Evolutionary conservation across 305 asterid genomes (phyloP).

Genomic region (Withania somnifera): DNA sequence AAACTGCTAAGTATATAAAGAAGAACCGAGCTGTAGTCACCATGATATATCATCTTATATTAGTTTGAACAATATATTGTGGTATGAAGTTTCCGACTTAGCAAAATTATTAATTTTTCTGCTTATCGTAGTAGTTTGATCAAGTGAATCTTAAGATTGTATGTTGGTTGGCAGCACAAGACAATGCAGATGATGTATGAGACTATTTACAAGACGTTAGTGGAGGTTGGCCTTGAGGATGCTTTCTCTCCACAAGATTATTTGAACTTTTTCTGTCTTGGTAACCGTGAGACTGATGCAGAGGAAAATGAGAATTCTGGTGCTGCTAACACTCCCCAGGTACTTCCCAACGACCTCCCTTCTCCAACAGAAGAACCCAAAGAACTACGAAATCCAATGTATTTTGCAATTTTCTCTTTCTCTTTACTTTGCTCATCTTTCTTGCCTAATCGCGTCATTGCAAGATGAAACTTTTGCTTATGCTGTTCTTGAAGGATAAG

Average conservation of each 20-base stretch:
- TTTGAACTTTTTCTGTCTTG: constrained; percentile 70
- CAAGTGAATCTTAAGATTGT: not conserved
- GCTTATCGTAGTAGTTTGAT: not conserved
- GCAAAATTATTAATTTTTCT: not conserved
- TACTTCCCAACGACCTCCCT: constrained; percentile 3
- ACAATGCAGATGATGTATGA: constrained; percentile 87
- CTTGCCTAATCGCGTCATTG: not conserved
- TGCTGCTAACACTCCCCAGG: constrained; percentile 38
- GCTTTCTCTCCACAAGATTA: constrained; percentile 64
- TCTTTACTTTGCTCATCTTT: not conserved
- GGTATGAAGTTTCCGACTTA: not conserved
- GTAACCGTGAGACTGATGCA: constrained; percentile 47
- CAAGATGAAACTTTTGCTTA: constrained; percentile 2
- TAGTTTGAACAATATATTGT: not conserved
- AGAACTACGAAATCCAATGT: not conserved
- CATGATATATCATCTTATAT: not conserved
- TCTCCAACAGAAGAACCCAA: not conserved
- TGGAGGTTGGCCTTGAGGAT: constrained; percentile 41
- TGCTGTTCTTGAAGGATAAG: not conserved
- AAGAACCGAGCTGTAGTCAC: not conserved
- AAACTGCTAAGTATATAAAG: not conserved
- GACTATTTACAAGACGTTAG: constrained; percentile 50
- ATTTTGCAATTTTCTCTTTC: not conserved
- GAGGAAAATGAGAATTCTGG: constrained; percentile 13
- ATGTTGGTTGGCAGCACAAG: constrained; percentile 33